These are phyloP conservation scores for Tricholoma terreum DNA, from an alignment of 768 basidiomycete species.

Conservation along the genomic window DNA sequence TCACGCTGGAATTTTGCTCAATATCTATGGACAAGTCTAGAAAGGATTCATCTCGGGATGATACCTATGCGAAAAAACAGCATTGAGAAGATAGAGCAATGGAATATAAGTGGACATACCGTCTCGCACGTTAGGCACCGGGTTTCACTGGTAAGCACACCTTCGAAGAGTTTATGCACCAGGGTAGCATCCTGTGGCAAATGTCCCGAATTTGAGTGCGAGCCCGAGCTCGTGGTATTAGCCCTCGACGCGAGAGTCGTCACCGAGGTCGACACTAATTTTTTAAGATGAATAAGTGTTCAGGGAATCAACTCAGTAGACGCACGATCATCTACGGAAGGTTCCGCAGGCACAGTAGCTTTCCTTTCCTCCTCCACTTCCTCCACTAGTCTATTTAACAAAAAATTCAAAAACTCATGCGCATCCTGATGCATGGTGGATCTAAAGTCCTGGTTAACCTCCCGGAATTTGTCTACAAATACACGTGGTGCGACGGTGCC, in stretches of 20 bases:
- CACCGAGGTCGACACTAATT: slow-evolving; percentile 59
- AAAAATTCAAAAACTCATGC: slow-evolving; percentile 95
- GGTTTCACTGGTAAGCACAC: slow-evolving; percentile 93
- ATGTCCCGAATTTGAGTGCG: slow-evolving; percentile 45
- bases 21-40: slow-evolving; percentile 99
- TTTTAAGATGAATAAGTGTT: neutral
- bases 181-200: slow-evolving; percentile 62
- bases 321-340: slow-evolving; percentile 65
- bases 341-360: slow-evolving; percentile 30
- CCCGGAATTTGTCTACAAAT: slow-evolving; percentile 91
- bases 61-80: slow-evolving; percentile 47
- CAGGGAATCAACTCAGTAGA: slow-evolving; percentile 15
- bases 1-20: slow-evolving; percentile 95
- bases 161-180: slow-evolving; percentile 92
- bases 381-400: slow-evolving; percentile 91
- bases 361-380: slow-evolving; percentile 79
- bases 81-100: slow-evolving; percentile 11
- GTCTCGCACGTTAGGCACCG: slow-evolving; percentile 98
- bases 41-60: slow-evolving; percentile 93
- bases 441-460: slow-evolving; percentile 88
- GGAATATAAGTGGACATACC: slow-evolving; percentile 42
- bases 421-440: slow-evolving; percentile 96
- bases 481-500: slow-evolving; percentile 88
- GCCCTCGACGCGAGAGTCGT: slow-evolving; percentile 50
- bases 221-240: slow-evolving; percentile 41